phyloP scores from a whole-genome alignment of 129 eudicot genomes.

The Silybum marianum region DNA sequence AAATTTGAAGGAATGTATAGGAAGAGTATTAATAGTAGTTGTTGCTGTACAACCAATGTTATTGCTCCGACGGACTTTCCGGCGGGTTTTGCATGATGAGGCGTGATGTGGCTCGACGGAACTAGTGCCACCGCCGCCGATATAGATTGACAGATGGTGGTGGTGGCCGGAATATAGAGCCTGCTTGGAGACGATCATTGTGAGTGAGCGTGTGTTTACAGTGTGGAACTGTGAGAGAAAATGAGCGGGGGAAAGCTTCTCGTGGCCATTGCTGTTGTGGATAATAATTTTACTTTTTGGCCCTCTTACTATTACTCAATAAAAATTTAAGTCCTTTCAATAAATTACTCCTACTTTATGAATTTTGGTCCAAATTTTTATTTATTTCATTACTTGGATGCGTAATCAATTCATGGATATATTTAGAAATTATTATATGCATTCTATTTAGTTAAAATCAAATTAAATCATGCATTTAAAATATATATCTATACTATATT shows the following conservation, averaged over 20 bases:
- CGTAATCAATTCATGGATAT: no score
- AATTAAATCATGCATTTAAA: no score
- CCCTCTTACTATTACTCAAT: constrained; percentile 7
- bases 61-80: constrained; percentile 8
- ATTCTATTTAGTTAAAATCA: no score
- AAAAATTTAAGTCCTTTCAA: neutral
- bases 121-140: neutral
- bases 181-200: constrained; percentile 30
- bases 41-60: constrained; percentile 4
- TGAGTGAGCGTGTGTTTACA: constrained; percentile 21
- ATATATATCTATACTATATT: no score
- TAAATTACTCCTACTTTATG: no score
- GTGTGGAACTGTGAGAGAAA: constrained; percentile 8
- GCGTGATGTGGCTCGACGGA: constrained; percentile 21
- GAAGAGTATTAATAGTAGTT: neutral
- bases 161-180: constrained; percentile 26
- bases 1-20: constrained; percentile 9
- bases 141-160: constrained; percentile 7
- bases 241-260: constrained; percentile 32
- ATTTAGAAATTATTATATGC: no score
- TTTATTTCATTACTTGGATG: no score
- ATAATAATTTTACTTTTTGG: constrained; percentile 16
- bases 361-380: neutral
- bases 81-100: constrained; percentile 30
- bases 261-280: constrained; percentile 24